Evolutionary conservation across 2,329 filamentous ascomycete genomes (phyloP), one percentile per base, ranked within the genome.

Genomic region (Clonostachys chloroleuca): DNA sequence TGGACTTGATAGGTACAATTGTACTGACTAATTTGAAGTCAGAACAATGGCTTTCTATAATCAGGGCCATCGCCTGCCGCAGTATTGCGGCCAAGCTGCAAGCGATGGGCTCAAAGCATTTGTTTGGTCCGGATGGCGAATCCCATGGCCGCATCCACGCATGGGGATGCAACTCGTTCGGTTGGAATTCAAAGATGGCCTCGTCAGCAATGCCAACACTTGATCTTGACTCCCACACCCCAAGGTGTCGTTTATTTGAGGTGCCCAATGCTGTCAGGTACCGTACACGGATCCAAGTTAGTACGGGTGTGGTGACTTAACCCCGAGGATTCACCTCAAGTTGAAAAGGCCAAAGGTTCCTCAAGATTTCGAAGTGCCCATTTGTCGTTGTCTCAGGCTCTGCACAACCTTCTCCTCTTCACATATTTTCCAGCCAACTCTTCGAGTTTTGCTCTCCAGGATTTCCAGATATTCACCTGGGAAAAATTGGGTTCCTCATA

Each of bases 381-480:
- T 63, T 58, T 60, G 59, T 62, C 60, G 59, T 61, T 70, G 68
- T 70, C 69, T 72, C 66, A 68, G 64, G 56, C 56, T 63, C 64
- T 71, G 67, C 69, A 56, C 69, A 56, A 71, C 67, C 59, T 39
- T 39, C 36, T 39, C 36, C 36, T 39, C 36, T 39, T 39, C 36
- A 39, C 36, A 39, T 18, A n/a, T 39, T 39, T 18, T 18, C 36
- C 17, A n/a, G 36, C 36, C 36, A 39, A n/a, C 36, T 39, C 17
- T n/a, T 39, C 36, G 36, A 18, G 14, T 12, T 39, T 18, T n/a
- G 36, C 36, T 39, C 36, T 39, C 24, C 24, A 30, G 24, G 24
- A 30, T 30, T 30, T 30, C 24, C 24, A 30, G 24, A 30, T 30
- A 30, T 30, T 30, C 24, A 30, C 24, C 8, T 30, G 24, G 24